phyloP scores from a whole-genome alignment of 1,139 yeast genomes.

The Saccharomycopsis crataegensis region DNA sequence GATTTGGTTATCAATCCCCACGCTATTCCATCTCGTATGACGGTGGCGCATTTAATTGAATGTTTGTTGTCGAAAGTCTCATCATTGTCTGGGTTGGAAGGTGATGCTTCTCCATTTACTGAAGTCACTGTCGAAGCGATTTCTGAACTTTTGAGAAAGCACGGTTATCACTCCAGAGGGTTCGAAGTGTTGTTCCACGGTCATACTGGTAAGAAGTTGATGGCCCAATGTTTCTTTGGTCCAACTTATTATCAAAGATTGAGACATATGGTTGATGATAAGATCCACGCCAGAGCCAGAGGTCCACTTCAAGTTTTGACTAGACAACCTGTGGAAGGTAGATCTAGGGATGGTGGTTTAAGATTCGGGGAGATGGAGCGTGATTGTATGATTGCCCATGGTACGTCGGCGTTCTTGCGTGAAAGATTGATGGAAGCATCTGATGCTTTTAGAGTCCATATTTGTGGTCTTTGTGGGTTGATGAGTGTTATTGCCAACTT shows the following conservation, averaged over 20 bases:
- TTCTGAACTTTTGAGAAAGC: constrained; percentile 83
- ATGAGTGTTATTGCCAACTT: constrained; percentile 96
- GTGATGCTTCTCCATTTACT: constrained; percentile 98
- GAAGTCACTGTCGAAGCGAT: constrained; percentile 91
- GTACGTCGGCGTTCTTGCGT: constrained; percentile 95
- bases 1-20: constrained; percentile 97
- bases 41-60: constrained; percentile 98
- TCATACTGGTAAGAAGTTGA: constrained; percentile 93
- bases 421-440: constrained; percentile 98
- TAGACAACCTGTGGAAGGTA: constrained; percentile 99
- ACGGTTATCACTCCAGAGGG: constrained; percentile 97
- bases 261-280: constrained; percentile 99
- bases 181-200: constrained; percentile 98
- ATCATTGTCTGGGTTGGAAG: constrained; percentile 90
- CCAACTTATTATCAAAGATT: constrained; percentile 98
- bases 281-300: constrained; percentile 98
- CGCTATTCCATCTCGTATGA: constrained; percentile 99
- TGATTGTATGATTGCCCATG: constrained; percentile 99
- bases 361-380: constrained; percentile 99
- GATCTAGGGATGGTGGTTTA: constrained; percentile 98
- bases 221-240: constrained; percentile 98
- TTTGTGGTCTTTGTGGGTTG: constrained; percentile 96
- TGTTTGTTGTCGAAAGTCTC: constrained; percentile 95
- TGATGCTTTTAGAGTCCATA: constrained; percentile 96
- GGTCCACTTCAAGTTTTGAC: constrained; percentile 98